These are phyloP conservation scores for Pseudocercospora cruenta DNA, from an alignment of 2,329 filamentous ascomycete species.

Conservation along the genomic window DNA sequence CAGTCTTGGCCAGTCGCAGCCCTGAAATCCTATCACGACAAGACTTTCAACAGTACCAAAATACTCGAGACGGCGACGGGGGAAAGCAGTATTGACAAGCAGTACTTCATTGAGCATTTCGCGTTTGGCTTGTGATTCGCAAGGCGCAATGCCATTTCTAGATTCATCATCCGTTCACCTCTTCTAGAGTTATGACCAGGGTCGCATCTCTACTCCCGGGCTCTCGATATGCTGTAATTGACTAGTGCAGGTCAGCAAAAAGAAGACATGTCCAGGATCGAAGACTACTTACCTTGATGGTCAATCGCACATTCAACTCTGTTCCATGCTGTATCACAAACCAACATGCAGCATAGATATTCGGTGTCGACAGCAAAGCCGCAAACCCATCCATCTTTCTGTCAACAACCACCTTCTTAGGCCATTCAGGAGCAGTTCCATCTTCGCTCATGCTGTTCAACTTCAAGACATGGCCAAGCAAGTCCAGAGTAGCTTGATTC, in stretches of 20 bases:
- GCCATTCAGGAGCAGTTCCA: neutral
- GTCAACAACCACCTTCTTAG: neutral
- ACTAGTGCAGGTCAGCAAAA: neutral
- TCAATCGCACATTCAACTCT: neutral
- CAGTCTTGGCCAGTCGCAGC: too few species aligned
- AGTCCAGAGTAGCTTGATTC: neutral
- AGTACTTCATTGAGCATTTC: too few species aligned
- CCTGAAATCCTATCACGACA: too few species aligned
- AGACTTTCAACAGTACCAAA: too few species aligned
- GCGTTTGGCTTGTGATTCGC: too few species aligned
- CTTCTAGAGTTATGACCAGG: neutral
- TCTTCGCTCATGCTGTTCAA: neutral
- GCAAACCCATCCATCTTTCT: neutral
- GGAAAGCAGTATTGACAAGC: too few species aligned
- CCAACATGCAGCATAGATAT: conserved; percentile 1
- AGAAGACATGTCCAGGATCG: too few species aligned
- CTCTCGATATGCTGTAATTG: neutral
- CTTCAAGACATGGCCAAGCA: neutral
- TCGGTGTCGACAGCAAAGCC: neutral
- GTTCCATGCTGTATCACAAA: neutral
- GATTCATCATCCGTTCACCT: neutral
- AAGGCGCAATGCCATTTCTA: neutral
- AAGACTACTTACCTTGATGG: neutral
- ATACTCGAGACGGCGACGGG: too few species aligned
- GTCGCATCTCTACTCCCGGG: neutral